Evolutionary conservation across 495 filamentous ascomycete genomes (phyloP), one percentile per base, ranked within the genome.

Genomic region (Neurospora discreta): DNA sequence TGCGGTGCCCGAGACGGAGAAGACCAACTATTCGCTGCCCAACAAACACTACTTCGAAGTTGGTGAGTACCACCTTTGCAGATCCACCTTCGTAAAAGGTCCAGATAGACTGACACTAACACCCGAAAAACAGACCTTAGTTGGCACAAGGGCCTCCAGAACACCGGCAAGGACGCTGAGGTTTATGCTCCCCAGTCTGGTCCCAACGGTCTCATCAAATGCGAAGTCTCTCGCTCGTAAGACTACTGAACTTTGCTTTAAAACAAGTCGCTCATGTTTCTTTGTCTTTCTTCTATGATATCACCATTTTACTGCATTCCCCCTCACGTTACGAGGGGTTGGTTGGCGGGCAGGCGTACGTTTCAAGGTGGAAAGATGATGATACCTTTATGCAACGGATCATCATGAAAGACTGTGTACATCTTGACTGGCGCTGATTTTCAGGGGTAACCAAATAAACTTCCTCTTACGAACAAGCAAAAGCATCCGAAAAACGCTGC

Each of bases 31-130:
- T 78, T 87, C 89, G 15, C 84, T 99, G 78, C 95, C 95, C 26
- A 99, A 99, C 83, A 98, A 97, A 84, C 95, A 99, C 81, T 99
- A 97, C 83, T 99, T 98, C 78, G 95, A 98, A 81, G 91, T 98
- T 83, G 91, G 94, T 97, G 85, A 83, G 90, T 86, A 69, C 5
- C 68, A 16, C 16, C 58, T 42, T 23, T 70, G 18, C 67, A 69
- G 23, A 20, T 20, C 44, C 11, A 13, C 11, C 39, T 40, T 15
- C 16, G 30, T 36, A 33, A 43, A 23, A 15, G 23, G 16, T 16
- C 52, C 52, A 46, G 30, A 44, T 40, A 67, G 58, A 67, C 11
- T 71, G 46, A 70, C n/a, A 39, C 71, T 46, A 74, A 41, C 8
- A 43, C 60, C 26, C 23, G 13, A 16, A 1, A 69, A 60, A 36